These are phyloP conservation scores for Diospyros lotus DNA, from an alignment of 148 eudicot genomes.

Conservation along the genomic window DNA sequence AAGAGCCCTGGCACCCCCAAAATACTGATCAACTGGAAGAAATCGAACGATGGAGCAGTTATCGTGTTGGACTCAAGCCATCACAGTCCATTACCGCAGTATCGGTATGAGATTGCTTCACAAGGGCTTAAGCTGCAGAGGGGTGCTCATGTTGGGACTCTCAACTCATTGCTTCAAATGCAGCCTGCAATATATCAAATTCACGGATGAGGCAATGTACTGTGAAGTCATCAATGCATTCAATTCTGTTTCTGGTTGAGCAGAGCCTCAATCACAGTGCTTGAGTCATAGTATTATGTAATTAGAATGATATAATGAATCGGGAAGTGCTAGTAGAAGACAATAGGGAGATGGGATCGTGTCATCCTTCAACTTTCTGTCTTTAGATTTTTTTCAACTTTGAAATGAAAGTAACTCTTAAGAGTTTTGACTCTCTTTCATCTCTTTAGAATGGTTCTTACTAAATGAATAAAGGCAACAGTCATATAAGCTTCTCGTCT, in stretches of 20 bases:
- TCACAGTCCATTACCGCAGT: constrained; percentile 7
- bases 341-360: not conserved
- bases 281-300: not conserved
- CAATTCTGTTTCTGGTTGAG: not conserved
- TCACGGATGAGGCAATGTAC: constrained; percentile 9
- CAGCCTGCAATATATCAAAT: constrained; percentile 27
- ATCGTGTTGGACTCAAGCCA: constrained; percentile 31
- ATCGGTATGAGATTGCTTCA: constrained; percentile 8
- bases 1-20: constrained; percentile 26
- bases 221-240: not conserved
- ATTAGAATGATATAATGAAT: not conserved
- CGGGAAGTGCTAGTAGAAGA: not conserved
- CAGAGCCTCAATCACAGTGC: not conserved
- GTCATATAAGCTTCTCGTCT: too few species aligned
- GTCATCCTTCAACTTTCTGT: not conserved
- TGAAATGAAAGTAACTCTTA: not conserved
- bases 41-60: constrained; percentile 31
- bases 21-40: constrained; percentile 45
- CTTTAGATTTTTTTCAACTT: constrained; percentile 1
- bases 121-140: too few species aligned
- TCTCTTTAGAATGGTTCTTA: too few species aligned
- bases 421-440: not conserved
- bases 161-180: constrained; percentile 22
- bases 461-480: too few species aligned
- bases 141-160: constrained; percentile 18